Evolutionary conservation across 345 rosid genomes (phyloP), one percentile per base, ranked within the genome.

Genomic region (Salix koriyanagi): DNA sequence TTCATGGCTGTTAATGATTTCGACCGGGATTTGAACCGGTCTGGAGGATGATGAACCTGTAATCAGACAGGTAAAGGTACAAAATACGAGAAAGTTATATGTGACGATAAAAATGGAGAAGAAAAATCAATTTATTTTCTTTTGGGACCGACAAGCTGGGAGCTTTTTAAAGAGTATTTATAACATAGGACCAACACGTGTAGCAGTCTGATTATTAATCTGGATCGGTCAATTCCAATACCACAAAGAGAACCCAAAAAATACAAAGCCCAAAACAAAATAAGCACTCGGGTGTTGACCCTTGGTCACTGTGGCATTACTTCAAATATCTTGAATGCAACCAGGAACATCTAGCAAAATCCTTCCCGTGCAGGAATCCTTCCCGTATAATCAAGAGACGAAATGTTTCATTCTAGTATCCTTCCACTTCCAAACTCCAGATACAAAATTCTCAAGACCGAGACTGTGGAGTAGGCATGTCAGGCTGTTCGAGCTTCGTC

Each of bases 1-100:
- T 72, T 84, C 89, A 84, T 87, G 84, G 30, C 81, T 7, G 25
- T 21, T 19, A 64, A 75, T 9, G 56, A 71, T 36, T 36, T 76
- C 67, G 80, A 70, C 71, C 74, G 72, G 80, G 72, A 75, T 73
- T 64, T 54, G 62, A 71, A 69, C 85, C 83, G 83, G 86, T 71
- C 87, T 76, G 58, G 75, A 62, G 34, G 77, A 64, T 30, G 18
- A 65, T 21, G 72, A 75, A 75, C 75, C 79, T 74, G 82, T 77
- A 65, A 70, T 41, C 67, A 60, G 50, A 70, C 77, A 70, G 72
- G 62, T 30, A 50, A 2, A 46, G 30, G 48, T 54, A 26, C 39
- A 21, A 46, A 5, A 7, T 37, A 19, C 4, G 34, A 68, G 71
- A 48, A 67, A 36, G 28, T 11, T 10, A 19, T 26, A 4, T 5